Evolutionary conservation across 83 land plant genomes (phyloP), one percentile per base, ranked within the genome.

Genomic region (Thuja plicata): DNA sequence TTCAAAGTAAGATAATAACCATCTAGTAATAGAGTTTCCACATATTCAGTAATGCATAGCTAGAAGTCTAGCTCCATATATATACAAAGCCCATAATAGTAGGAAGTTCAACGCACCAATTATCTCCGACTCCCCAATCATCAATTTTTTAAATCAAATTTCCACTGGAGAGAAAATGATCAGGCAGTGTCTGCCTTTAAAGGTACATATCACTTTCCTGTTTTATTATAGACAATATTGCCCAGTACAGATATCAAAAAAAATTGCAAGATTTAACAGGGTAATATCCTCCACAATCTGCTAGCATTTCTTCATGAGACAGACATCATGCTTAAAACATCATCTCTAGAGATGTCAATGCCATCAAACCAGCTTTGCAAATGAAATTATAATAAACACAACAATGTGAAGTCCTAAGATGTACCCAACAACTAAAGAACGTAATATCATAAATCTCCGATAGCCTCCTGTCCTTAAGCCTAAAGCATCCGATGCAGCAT

Each of bases 361-460:
- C 46, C 41, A 66, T 74, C 38, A 79, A 70, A 21, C 86, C 81
- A 88, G 24, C 32, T 66, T 32, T 41, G 73, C 80, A 70, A 73
- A 88, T 40, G 43, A 81, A 21, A 81, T 81, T 41, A 91, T 87
- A 24, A 91, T 60, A 84, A 91, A 87, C 43, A 87, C 92, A 86
- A 83, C 81, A 41, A 89, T n/a, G 83, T 91, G 92, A 62, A 91
- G 91, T 50, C 91, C 92, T 27, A 91, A 43, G 40, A 91, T 87
- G 82, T 91, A 91, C 19, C 54, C 91, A 79, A 89, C 92, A 70
- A 88, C 87, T 21, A 89, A 78, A 34, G 91, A 84, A 27, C 92
- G 91, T 73, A 89, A 84, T 46, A 89, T 62, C 86, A 78, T 89
- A 87, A 79, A 87, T 35, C 85, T 90, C 86, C 90, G 86, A 27